Base-by-base conservation (phyloP, 768 basidiomycete species). In the Panellus pusillus region DNA sequence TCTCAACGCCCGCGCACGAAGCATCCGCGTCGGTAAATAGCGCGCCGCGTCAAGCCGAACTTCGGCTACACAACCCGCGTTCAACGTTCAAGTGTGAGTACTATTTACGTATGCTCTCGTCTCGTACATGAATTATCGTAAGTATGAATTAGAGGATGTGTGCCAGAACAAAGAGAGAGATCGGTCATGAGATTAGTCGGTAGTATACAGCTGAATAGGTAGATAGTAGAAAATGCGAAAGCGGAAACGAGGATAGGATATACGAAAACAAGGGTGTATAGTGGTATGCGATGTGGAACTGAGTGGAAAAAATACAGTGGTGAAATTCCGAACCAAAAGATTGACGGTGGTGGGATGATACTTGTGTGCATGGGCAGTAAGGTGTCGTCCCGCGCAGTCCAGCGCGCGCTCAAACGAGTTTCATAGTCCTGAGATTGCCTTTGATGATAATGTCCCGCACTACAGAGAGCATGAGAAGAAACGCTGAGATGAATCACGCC, bases 361-460 rank as follows among this genome's bases (percentile, higher is more conserved):
- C 6, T 24, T 24, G 24, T 24, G 24, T 24, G 24, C 24, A 31
- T 4, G 18, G 17, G 1, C 2, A 38, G 52, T 45, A 28, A 37
- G 45, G n/a, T 11, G 44, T 24, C 32, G 32, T 24, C 19, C 1
- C 36, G 36, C 37, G 47, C 15, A 17, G 37, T 18, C 28, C 17
- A 20, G 11, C 19, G 43, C 14, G 52, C 17, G 13, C 14, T 61
- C 38, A 61, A 47, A 82, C 76, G 24, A 83, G 75, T 59, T 73
- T 72, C 72, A 86, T 79, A 59, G 75, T 80, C 65, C 76, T 81
- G 48, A 88, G 75, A 67, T 87, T 86, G 52, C 76, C 72, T 63
- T 81, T 81, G 66, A 88, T 79, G 60, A 88, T 84, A 63, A 86
- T 84, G 63, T 86, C 85, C 61, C 84, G 82, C 29, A 88, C 86